Base-by-base conservation (phyloP, 1,284 basidiomycete genomes). In the Trametes polyzona region DNA sequence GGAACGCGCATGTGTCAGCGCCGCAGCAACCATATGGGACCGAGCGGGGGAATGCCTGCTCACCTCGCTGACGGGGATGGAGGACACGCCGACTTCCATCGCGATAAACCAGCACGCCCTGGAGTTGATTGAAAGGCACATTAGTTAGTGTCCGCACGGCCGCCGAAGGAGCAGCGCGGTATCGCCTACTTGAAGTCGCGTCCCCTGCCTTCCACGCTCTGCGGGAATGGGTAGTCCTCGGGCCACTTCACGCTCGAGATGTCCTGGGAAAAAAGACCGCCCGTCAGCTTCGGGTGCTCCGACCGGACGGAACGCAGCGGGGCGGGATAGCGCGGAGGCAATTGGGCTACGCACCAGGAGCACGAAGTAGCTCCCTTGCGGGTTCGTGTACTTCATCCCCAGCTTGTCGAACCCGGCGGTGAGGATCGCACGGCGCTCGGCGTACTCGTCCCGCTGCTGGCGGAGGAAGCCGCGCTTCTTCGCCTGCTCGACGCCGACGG, bases 1-100 rank as follows among this genome's bases (percentile, higher is more conserved):
- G 61, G 23, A 26, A 40, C 19, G 39, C 54, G 16, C 29, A 44
- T 24, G 48, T 19, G 46, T 65, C n/a, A 58, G 49, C 40, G 42
- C 19, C 41, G 29, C 29, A 29, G 23, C 3, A 33, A 46, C 44
- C 51, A 57, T 14, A 46, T 48, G 53, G 24, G 11, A n/a, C n/a
- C 39, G 9, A 14, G 21, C 29, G 23, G 36, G 7, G 24, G 43
- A 23, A 52, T 11, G 71, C 82, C 68, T 66, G n/a, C n/a, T n/a
- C n/a, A 93, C 92, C 83, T 95, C 95, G 78, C 94, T 96, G 55
- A 95, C 92, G 6, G 95, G 95, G 61, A 97, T 97, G 12, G 88
- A 87, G 36, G 95, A 96, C 19, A 97, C 95, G 19, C 92, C 92
- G 39, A 96, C 74, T 70, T 94, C 89, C 73, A 89, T 78, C 0